Evolutionary conservation across 805 yeast species (phyloP).

Genomic region (Ogataea saltuana): DNA sequence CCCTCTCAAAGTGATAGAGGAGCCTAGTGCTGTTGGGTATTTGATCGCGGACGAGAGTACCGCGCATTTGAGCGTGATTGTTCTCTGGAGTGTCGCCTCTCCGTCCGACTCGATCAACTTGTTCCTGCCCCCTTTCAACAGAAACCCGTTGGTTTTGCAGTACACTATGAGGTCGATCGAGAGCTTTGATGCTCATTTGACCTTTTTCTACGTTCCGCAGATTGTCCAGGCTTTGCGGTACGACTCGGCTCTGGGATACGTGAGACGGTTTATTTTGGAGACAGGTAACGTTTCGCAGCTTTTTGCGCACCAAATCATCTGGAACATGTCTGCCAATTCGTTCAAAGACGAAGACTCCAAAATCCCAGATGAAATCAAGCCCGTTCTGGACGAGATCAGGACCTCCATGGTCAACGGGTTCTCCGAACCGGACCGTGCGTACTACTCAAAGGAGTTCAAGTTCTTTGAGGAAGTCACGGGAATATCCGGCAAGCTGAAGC

Average conservation of each 20-base stretch:
- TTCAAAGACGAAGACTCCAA: conserved; percentile 86
- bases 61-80: conserved; percentile 21
- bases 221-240: conserved; percentile 89
- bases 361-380: conserved; percentile 79
- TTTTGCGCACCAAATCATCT: conserved; percentile 95
- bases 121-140: conserved; percentile 72
- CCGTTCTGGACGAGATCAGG: conserved; percentile 74
- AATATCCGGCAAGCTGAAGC: conserved; percentile 93
- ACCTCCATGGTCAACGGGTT: conserved; percentile 63
- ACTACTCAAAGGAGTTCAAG: conserved; percentile 79
- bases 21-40: conserved; percentile 61
- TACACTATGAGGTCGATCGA: conserved; percentile 90
- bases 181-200: conserved; percentile 78
- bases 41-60: conserved; percentile 36
- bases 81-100: conserved; percentile 71
- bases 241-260: conserved; percentile 74
- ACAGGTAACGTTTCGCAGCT: conserved; percentile 88
- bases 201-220: conserved; percentile 97
- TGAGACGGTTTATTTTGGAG: conserved; percentile 84
- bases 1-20: conserved; percentile 59
- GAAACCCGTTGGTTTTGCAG: conserved; percentile 70
- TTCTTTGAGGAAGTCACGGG: conserved; percentile 91
- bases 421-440: conserved; percentile 57
- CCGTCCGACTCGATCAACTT: conserved; percentile 86
- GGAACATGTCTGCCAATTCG: conserved; percentile 96